Evolutionary conservation across 805 yeast genomes (phyloP).

Genomic region (Lipomyces yamadae): DNA sequence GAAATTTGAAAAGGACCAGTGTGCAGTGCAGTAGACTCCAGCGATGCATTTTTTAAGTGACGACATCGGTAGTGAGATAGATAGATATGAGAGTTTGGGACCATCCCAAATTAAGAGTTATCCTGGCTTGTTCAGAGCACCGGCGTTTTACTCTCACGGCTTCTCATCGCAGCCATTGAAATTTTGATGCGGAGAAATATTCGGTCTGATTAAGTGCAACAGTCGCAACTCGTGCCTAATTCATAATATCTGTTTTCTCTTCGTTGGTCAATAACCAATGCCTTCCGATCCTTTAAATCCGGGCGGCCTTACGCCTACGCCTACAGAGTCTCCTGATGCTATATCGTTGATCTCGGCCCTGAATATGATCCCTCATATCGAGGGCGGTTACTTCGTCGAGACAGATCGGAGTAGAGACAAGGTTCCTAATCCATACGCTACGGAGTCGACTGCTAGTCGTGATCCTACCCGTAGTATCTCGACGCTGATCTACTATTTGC

Average conservation of each 20-base stretch:
- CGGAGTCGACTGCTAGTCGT: not conserved
- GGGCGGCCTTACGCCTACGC: slow-evolving; percentile 31
- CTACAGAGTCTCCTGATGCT: slow-evolving; percentile 36
- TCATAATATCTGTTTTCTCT: not conserved
- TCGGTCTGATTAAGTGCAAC: too few species aligned
- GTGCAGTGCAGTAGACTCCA: too few species aligned
- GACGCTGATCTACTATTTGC: slow-evolving; percentile 58
- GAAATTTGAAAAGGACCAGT: too few species aligned
- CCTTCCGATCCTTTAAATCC: slow-evolving; percentile 9
- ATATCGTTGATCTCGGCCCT: slow-evolving; percentile 48
- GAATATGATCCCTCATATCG: slow-evolving; percentile 53
- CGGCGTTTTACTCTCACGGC: too few species aligned
- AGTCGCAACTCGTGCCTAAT: too few species aligned
- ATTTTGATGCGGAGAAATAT: too few species aligned
- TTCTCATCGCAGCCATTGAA: too few species aligned
- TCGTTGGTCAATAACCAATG: not conserved
- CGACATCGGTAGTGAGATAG: too few species aligned
- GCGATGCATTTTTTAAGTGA: too few species aligned
- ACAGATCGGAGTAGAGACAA: slow-evolving; percentile 58
- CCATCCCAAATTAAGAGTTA: too few species aligned
- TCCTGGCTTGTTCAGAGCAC: too few species aligned
- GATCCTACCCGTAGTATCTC: slow-evolving; percentile 50
- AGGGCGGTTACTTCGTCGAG: slow-evolving; percentile 63
- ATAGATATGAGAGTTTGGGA: too few species aligned
- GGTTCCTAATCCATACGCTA: slow-evolving; percentile 50